A percentile compares a stretch with the other conserved stretches of the same genome.
Evolutionary conservation across 305 asterid genomes (phyloP).

Genomic region (Solanum hybrid): DNA sequence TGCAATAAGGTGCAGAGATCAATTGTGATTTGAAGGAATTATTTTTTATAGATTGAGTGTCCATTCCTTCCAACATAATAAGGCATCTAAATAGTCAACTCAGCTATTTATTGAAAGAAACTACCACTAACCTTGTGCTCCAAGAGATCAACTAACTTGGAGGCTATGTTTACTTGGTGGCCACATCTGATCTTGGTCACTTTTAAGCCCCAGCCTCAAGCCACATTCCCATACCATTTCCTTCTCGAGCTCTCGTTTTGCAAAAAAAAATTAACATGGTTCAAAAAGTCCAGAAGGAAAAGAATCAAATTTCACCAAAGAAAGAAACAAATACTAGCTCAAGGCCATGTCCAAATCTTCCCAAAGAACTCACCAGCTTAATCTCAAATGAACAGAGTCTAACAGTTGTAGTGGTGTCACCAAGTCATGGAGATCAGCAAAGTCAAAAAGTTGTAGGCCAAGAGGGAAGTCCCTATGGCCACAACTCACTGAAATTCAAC

Average conservation of each 20-base stretch:
- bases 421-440: slow-evolving; percentile 29
- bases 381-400: slow-evolving; percentile 16
- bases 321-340: slow-evolving; percentile 4
- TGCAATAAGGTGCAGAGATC: background rate
- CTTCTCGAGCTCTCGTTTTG: background rate
- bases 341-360: slow-evolving; percentile 29
- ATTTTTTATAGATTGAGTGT: background rate
- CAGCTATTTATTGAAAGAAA: background rate
- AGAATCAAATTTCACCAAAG: background rate
- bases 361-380: slow-evolving; percentile 10
- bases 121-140: background rate
- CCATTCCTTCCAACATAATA: background rate
- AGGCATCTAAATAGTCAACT: slow-evolving; percentile 1
- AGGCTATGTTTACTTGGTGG: background rate
- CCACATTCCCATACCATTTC: background rate
- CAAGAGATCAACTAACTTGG: slow-evolving; percentile 4
- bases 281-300: slow-evolving; percentile 9
- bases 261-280: slow-evolving; percentile 3
- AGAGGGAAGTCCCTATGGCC: slow-evolving; percentile 5
- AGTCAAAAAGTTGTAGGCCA: slow-evolving; percentile 9
- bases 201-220: background rate
- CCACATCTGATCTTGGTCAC: background rate
- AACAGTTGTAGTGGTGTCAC: slow-evolving; percentile 14
- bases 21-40: background rate
- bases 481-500: slow-evolving; percentile 10